These are phyloP conservation scores for Graphilbum fragrans DNA, from an alignment of 2,329 filamentous ascomycete genomes.

Conservation along the genomic window DNA sequence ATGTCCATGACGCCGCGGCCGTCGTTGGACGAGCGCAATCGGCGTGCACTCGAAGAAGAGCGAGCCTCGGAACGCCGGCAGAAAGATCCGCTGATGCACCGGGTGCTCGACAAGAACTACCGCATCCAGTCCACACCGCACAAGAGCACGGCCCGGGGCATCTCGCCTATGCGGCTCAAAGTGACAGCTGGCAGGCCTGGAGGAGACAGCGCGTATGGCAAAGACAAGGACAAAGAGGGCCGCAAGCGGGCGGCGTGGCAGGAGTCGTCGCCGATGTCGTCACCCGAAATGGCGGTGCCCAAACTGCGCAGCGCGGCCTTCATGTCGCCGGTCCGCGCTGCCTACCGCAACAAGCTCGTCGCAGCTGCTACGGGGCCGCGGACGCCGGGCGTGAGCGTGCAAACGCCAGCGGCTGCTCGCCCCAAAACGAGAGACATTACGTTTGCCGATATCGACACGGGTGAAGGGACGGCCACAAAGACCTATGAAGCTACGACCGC, in stretches of 20 bases:
- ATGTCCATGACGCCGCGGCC: slow-evolving; percentile 52
- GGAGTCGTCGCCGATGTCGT: slow-evolving; percentile 51
- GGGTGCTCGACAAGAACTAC: slow-evolving; percentile 91
- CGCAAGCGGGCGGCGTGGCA: slow-evolving; percentile 25
- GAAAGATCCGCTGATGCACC: slow-evolving; percentile 74
- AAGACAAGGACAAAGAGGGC: slow-evolving; percentile 2
- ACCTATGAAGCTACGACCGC: background rate
- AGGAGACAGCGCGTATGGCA: slow-evolving; percentile 10
- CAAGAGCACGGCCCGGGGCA: slow-evolving; percentile 30
- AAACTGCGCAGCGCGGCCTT: slow-evolving; percentile 80
- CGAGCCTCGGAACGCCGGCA: slow-evolving; percentile 19
- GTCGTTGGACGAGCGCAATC: slow-evolving; percentile 40
- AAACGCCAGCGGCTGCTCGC: slow-evolving; percentile 49
- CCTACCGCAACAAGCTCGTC: slow-evolving; percentile 27
- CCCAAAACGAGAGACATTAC: slow-evolving; percentile 27
- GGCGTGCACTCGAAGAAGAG: slow-evolving; percentile 15
- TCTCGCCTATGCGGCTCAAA: slow-evolving; percentile 32
- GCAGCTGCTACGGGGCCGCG: slow-evolving; percentile 38
- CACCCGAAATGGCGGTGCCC: slow-evolving; percentile 68
- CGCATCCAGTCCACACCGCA: slow-evolving; percentile 86
- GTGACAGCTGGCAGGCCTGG: slow-evolving; percentile 14
- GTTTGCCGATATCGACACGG: slow-evolving; percentile 5
- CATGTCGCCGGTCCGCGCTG: slow-evolving; percentile 51
- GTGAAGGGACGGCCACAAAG: background rate
- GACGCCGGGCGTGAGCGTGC: slow-evolving; percentile 76